phyloP scores from a whole-genome alignment of 1,139 yeast genomes.

The Candida labiduridarum region DNA sequence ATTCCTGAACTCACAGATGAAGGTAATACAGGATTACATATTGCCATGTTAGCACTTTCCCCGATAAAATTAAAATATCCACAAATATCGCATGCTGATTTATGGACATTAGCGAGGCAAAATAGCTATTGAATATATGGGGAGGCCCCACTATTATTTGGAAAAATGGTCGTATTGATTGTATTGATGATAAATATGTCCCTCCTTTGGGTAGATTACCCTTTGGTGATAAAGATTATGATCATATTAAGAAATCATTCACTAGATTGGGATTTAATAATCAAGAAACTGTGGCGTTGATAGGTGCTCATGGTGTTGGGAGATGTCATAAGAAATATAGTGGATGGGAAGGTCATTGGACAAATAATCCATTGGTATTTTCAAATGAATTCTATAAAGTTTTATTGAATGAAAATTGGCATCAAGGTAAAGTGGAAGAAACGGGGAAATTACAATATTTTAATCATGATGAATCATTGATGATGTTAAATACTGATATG shows the following conservation, averaged over 20 bases:
- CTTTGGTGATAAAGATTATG: constrained; percentile 53
- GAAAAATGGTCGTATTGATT: constrained; percentile 66
- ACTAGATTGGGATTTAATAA: constrained; percentile 63
- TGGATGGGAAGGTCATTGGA: constrained; percentile 51
- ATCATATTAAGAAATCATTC: constrained; percentile 58
- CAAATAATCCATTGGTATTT: constrained; percentile 34
- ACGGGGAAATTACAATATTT: constrained; percentile 43
- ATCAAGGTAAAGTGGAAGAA: constrained; percentile 35
- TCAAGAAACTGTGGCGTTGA: constrained; percentile 61
- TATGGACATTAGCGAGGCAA: constrained; percentile 68
- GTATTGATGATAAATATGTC: constrained; percentile 49
- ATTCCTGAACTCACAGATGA: constrained; percentile 49
- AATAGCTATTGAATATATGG: constrained; percentile 57
- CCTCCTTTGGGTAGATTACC: constrained; percentile 70
- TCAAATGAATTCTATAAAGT: constrained; percentile 39
- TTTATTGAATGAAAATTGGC: constrained; percentile 36
- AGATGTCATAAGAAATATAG: constrained; percentile 58
- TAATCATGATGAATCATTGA: constrained; percentile 43
- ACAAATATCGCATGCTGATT: constrained; percentile 63
- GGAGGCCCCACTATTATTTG: constrained; percentile 62
- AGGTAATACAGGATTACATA: constrained; percentile 62
- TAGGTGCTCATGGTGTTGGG: constrained; percentile 70
- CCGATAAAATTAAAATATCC: constrained; percentile 59
- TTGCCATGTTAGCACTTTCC: constrained; percentile 58
- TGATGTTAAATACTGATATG: constrained; percentile 72